Base-by-base conservation (phyloP, 2,329 filamentous ascomycete species). In the Neurospora sp. region DNA sequence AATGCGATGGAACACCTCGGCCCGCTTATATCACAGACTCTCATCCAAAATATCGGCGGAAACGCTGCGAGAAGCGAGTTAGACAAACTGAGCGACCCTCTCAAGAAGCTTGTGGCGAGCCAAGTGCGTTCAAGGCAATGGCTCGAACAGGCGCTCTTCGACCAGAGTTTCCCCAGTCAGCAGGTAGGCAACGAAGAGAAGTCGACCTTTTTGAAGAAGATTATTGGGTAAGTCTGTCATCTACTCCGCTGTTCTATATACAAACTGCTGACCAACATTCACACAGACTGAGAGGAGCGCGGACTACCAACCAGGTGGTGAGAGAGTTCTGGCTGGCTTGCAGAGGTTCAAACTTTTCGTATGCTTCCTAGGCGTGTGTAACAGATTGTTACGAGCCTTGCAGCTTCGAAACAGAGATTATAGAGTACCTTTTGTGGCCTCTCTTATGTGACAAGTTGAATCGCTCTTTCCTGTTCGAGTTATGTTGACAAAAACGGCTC, bases 251-350 rank as follows among this genome's bases (percentile, higher is more conserved):
- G n/a, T 43, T 46, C 10, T 52, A 15, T 69, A 36, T 69, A 23
- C 17, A n/a, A 19, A 19, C 23, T 41, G 38, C 38, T 70, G 62
- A 8, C 19, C 12, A 39, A 33, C 57, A 4, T 33, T 68, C 10
- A 67, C 19, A 1, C 70, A 90, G 88, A 76, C 81, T 92, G 40
- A 83, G 91, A 46, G 91, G 91, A 8, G 83, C 86, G 1, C 84
- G 86, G 72, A 81, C 84, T 67, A 92, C 90, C 3, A 91, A 89
- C 72, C 85, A 88, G 69, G 83, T 91, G 0, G 87, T 92, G 3
- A 85, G 87, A 70, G 89, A 92, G 38, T 93, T 93, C 76, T 93
- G 90, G 88, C 80, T 92, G n/a, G 83, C 85, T 2, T 89, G 89
- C 72, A 83, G 90, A 71, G 86, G 86, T 6, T 84, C 84, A 0